Evolutionary conservation across 2,329 filamentous ascomycete genomes (phyloP).

Genomic region (Aureobasidium subglaciale): DNA sequence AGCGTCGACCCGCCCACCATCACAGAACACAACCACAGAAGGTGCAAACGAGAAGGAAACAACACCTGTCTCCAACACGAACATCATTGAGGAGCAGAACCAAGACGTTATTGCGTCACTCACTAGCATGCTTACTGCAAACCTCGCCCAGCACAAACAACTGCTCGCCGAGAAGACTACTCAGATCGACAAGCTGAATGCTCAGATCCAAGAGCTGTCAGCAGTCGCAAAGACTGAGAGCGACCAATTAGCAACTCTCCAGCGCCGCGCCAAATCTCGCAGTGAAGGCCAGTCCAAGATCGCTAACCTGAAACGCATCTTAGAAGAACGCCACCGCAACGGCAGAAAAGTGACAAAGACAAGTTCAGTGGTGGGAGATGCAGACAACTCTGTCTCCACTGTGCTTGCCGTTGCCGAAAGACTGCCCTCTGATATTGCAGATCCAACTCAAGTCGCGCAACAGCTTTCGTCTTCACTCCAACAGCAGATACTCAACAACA

Average conservation of each 20-base stretch:
- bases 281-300: conserved; percentile 64
- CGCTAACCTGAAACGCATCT: conserved; percentile 66
- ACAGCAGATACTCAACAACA: conserved; percentile 3
- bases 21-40: not conserved
- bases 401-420: not conserved
- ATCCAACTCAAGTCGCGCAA: not conserved
- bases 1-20: not conserved
- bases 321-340: conserved; percentile 49
- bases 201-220: conserved; percentile 72
- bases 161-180: conserved; percentile 80
- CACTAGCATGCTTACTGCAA: conserved; percentile 71
- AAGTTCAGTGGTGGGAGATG: not conserved
- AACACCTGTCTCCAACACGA: conserved; percentile 19
- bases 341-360: conserved; percentile 13
- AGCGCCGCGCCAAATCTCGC: conserved; percentile 56
- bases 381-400: not conserved
- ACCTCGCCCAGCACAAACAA: conserved; percentile 69
- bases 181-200: conserved; percentile 73
- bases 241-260: conserved; percentile 63
- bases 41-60: conserved; percentile 37
- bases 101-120: conserved; percentile 77
- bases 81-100: conserved; percentile 56
- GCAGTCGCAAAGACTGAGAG: conserved; percentile 71
- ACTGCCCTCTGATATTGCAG: not conserved
- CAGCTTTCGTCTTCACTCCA: not conserved